These are phyloP conservation scores for Zymoseptoria ardabiliae DNA, from an alignment of 2,329 filamentous ascomycete species.

Conservation along the genomic window DNA sequence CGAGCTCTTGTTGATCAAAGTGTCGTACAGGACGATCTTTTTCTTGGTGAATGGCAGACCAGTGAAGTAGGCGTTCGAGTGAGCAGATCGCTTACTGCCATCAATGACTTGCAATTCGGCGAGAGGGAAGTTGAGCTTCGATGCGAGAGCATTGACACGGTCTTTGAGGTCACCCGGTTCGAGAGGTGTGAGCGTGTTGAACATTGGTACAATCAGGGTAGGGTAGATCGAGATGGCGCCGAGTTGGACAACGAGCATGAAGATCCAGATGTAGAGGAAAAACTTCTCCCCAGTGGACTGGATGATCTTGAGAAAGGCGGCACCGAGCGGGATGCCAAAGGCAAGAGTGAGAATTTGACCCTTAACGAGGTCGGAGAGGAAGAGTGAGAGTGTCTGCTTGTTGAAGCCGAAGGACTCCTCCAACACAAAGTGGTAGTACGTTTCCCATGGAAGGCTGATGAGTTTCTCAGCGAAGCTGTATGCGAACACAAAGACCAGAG, in stretches of 20 bases:
- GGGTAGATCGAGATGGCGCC: conserved; percentile 96
- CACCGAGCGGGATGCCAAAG: conserved; percentile 79
- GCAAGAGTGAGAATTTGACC: conserved; percentile 72
- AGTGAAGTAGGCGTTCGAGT: conserved; percentile 93
- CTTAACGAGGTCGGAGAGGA: conserved; percentile 86
- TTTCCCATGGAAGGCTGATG: conserved; percentile 69
- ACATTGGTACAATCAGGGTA: conserved; percentile 84
- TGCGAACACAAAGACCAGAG: conserved; percentile 81
- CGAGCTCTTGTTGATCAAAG: conserved; percentile 89
- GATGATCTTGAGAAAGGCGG: conserved; percentile 87
- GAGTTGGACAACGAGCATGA: conserved; percentile 80
- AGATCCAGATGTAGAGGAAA: conserved; percentile 97
- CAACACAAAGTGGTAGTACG: conserved; percentile 92
- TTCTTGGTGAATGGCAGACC: conserved; percentile 99
- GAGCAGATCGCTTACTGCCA: conserved; percentile 77
- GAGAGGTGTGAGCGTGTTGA: conserved; percentile 95
- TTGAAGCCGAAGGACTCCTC: conserved; percentile 99
- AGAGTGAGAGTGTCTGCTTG: conserved; percentile 87
- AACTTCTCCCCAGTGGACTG: conserved; percentile 89
- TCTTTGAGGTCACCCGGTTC: conserved; percentile 82
- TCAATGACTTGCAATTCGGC: conserved; percentile 92
- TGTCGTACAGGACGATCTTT: conserved; percentile 99
- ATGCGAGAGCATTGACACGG: conserved; percentile 75
- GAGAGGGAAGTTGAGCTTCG: conserved; percentile 81
- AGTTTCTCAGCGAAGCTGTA: conserved; percentile 78